Percentiles rank a stretch among this genome's conserved stretches.
phyloP scores from a whole-genome alignment of 352 stramenopile genomes.

The Pythium pyrilobum region DNA sequence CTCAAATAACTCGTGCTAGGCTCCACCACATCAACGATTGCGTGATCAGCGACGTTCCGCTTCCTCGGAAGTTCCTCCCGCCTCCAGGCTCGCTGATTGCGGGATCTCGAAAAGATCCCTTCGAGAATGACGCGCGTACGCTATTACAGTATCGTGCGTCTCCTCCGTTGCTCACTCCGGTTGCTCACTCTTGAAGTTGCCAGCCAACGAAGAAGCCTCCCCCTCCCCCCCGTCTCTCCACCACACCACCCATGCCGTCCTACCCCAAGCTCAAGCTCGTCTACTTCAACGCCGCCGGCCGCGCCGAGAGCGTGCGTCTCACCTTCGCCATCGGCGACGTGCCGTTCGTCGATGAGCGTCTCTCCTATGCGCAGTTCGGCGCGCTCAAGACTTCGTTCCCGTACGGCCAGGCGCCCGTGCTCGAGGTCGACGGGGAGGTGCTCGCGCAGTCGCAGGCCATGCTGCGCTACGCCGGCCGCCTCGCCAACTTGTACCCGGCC shows the following conservation, averaged over 20 bases:
- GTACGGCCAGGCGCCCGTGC: slow-evolving; percentile 26
- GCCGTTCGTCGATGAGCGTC: slow-evolving; percentile 34
- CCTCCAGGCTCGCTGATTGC: too few relatives aligned
- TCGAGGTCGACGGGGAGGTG: slow-evolving; percentile 28
- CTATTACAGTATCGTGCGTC: too few relatives aligned
- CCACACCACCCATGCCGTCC: slow-evolving; percentile 1
- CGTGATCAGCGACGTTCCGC: neutral
- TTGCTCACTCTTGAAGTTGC: slow-evolving; percentile 11
- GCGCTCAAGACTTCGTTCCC: slow-evolving; percentile 24
- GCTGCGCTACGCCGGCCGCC: slow-evolving; percentile 31
- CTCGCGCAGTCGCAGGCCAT: slow-evolving; percentile 30
- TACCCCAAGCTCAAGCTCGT: slow-evolving; percentile 27
- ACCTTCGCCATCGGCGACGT: slow-evolving; percentile 26
- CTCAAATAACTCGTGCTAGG: too few relatives aligned
- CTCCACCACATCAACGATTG: slow-evolving; percentile 2
- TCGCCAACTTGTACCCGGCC: slow-evolving; percentile 28
- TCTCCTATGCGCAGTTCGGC: slow-evolving; percentile 26
- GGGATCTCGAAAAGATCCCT: too few relatives aligned
- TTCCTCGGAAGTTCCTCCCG: neutral
- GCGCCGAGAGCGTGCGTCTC: slow-evolving; percentile 29
- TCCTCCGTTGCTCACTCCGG: too few relatives aligned
- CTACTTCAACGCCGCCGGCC: slow-evolving; percentile 34
- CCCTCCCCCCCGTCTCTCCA: neutral
- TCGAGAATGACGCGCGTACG: too few relatives aligned
- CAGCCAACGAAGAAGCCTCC: neutral